Base-by-base conservation (phyloP, 139 green algal genomes). In the Haematococcus lacustris region DNA sequence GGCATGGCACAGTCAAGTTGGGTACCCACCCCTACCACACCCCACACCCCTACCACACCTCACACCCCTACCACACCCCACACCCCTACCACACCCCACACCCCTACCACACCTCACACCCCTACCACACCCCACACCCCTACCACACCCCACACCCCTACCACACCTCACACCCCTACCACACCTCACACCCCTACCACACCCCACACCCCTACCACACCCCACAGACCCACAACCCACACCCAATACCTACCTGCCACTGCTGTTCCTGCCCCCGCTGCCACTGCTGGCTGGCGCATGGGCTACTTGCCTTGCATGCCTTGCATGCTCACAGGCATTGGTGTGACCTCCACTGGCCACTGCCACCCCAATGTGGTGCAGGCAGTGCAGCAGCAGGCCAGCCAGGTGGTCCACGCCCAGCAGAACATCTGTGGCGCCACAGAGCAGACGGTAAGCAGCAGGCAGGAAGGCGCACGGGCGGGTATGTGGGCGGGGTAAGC, bases 321-420 rank as follows among this genome's bases (percentile, higher is more conserved):
- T 53, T 30, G 6, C 51, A 2, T 40, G 3, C 3, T 7, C n/a
- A 38, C 71, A 77, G 71, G 71, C 41, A 77, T 71, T 64, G 91
- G 91, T 25, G 87, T 86, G 5, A 78, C 82, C 5, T 90, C 81
- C 35, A 94, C 89, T 2, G 91, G 91, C 33, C 91, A 96, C 77
- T 94, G 87, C 78, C 91, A 96, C 75, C 91, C 91, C 0, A 76
- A 70, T 7, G 84, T 96, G 3, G 86, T 91, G n/a, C 70, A 84
- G n/a, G 91, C 91, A 2, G 87, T 95, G 26, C 81, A 81, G 59
- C 60, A 83, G 32, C 91, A 96, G 81, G 88, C 91, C 2, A 79
- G 47, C 0, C 68, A 64, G 1, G 66, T 95, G 0, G 88, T 93
- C 74, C 87, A 92, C 70, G 88, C 88, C 21, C 90, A 95, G 75